These are phyloP conservation scores for Isabelozyma heimii DNA, from an alignment of 805 yeast species.

Conservation along the genomic window DNA sequence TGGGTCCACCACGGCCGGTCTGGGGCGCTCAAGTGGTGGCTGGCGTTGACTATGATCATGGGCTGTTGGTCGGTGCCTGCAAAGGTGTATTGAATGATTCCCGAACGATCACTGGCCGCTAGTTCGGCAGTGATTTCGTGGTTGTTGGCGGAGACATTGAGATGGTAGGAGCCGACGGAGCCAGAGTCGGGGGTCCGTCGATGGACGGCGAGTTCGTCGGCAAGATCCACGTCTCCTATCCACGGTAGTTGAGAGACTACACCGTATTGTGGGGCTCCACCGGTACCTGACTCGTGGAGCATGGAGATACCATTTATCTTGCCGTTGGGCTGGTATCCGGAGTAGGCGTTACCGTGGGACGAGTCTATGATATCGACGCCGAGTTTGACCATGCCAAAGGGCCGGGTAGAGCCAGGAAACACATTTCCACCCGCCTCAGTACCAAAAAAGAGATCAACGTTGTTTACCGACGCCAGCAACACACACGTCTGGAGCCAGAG, in stretches of 20 bases:
- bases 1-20: conserved; percentile 31
- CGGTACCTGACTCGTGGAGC: conserved; percentile 40
- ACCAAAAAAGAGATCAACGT: conserved; percentile 32
- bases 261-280: conserved; percentile 38
- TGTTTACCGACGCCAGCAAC: not conserved
- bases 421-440: conserved; percentile 31
- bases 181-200: conserved; percentile 17
- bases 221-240: conserved; percentile 11
- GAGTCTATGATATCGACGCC: conserved; percentile 27
- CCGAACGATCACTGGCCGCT: conserved; percentile 24
- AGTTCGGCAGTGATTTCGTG: conserved; percentile 17
- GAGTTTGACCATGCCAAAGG: conserved; percentile 37
- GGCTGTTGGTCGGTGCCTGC: conserved; percentile 5
- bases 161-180: conserved; percentile 21
- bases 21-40: conserved; percentile 25
- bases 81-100: conserved; percentile 21
- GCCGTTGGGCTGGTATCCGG: conserved; percentile 32
- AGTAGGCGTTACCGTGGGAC: conserved; percentile 23
- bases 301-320: conserved; percentile 28
- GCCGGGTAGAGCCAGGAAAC: conserved; percentile 33
- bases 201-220: conserved; percentile 7
- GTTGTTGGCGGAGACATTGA: conserved; percentile 12
- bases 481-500: not conserved
- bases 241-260: conserved; percentile 29
- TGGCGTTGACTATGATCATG: conserved; percentile 21